These are phyloP conservation scores for Oidium heveae DNA, from an alignment of 2,329 filamentous ascomycete species.

Conservation along the genomic window DNA sequence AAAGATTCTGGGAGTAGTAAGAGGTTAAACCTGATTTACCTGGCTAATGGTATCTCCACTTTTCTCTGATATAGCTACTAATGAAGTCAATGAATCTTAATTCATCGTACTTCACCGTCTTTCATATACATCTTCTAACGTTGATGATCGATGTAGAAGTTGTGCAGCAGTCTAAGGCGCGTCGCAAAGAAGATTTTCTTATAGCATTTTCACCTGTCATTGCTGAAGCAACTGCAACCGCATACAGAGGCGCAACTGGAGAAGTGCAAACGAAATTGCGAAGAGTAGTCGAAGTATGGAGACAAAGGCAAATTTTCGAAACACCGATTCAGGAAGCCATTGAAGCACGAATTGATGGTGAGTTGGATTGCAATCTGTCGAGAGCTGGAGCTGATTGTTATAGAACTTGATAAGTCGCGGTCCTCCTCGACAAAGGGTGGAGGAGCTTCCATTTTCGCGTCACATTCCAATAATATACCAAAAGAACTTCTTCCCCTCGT, in stretches of 20 bases:
- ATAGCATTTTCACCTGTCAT: constrained; percentile 78
- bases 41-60: constrained; percentile 52
- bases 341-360: constrained; percentile 58
- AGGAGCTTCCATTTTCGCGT: constrained; percentile 47
- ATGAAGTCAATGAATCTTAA: too few relatives aligned
- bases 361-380: constrained; percentile 6
- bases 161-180: constrained; percentile 81
- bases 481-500: constrained; percentile 55
- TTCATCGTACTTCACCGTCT: too few relatives aligned
- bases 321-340: constrained; percentile 53
- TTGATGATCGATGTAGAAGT: constrained; percentile 37
- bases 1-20: constrained; percentile 73
- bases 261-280: constrained; percentile 75
- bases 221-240: constrained; percentile 67
- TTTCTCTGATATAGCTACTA: background rate
- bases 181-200: constrained; percentile 79
- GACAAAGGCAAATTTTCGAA: constrained; percentile 66
- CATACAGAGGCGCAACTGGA: constrained; percentile 67
- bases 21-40: constrained; percentile 72
- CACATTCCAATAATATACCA: constrained; percentile 33
- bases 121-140: constrained; percentile 4
- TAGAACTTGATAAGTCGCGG: constrained; percentile 37
- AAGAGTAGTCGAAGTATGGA: constrained; percentile 87
- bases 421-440: constrained; percentile 23
- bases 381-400: constrained; percentile 2